Evolutionary conservation across 2,329 filamentous ascomycete genomes (phyloP).

Genomic region (Penicillium sp.): DNA sequence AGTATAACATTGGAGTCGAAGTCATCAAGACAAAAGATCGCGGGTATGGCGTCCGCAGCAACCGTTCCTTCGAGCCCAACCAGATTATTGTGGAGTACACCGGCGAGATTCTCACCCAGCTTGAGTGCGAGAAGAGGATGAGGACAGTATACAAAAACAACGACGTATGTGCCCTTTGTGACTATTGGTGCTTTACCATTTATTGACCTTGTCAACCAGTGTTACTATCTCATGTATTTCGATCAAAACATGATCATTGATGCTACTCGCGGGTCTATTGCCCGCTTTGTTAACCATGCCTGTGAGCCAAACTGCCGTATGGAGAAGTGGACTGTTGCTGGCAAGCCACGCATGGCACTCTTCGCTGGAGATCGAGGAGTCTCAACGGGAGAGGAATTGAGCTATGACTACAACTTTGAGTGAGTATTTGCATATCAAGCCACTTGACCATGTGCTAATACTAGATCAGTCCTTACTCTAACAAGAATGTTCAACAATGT

Average conservation of each 20-base stretch:
- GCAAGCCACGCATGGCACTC: conserved; percentile 91
- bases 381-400: conserved; percentile 92
- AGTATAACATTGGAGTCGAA: conserved; percentile 90
- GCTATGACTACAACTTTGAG: conserved; percentile 84
- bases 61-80: conserved; percentile 78
- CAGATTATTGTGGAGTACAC: conserved; percentile 99
- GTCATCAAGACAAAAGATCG: conserved; percentile 87
- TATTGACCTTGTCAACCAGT: conserved; percentile 52
- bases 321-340: conserved; percentile 95
- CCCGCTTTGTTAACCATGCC: conserved; percentile 96
- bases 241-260: conserved; percentile 99
- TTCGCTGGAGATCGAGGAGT: conserved; percentile 89
- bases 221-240: conserved; percentile 98
- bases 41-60: conserved; percentile 88
- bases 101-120: conserved; percentile 93
- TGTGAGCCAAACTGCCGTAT: conserved; percentile 96
- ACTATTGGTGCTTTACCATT: background rate
- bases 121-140: conserved; percentile 91
- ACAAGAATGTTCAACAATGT: conserved; percentile 63
- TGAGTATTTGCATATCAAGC: conserved; percentile 34
- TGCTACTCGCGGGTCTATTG: conserved; percentile 91
- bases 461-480: conserved; percentile 51
- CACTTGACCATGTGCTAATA: conserved; percentile 11
- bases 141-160: conserved; percentile 91
- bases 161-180: conserved; percentile 58